Evolutionary conservation across 768 basidiomycete genomes (phyloP).

Genomic region (Podaxis sp.): DNA sequence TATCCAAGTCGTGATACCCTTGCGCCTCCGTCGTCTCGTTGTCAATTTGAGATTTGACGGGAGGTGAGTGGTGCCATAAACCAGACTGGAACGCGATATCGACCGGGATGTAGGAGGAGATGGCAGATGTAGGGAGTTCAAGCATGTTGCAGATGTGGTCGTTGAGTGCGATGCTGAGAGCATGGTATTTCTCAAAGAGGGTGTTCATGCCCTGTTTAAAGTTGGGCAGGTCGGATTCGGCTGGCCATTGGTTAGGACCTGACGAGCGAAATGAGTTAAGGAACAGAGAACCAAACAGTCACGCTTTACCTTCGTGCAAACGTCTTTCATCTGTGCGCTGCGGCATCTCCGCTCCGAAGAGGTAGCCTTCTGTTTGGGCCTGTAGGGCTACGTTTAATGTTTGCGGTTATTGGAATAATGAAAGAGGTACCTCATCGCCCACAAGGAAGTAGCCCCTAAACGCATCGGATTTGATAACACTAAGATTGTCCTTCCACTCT

Average conservation of each 20-base stretch:
- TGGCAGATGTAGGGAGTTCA: conserved; percentile 1
- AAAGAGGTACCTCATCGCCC: not conserved
- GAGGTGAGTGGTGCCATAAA: conserved; percentile 1
- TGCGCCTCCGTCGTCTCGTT: not conserved
- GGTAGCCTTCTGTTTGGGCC: conserved; percentile 1
- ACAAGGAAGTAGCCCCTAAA: conserved; percentile 6
- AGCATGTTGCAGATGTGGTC: conserved; percentile 4
- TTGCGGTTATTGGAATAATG: not conserved
- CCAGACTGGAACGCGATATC: not conserved
- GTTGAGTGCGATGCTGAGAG: not conserved
- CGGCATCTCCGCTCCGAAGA: not conserved
- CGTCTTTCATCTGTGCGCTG: not conserved
- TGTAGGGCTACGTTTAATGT: not conserved
- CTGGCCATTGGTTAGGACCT: conserved; percentile 10
- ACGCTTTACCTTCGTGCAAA: not conserved
- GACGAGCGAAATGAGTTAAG: not conserved
- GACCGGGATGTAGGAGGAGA: not conserved
- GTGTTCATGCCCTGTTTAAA: not conserved
- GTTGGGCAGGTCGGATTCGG: not conserved
- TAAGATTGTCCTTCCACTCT: not conserved
- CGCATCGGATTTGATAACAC: not conserved
- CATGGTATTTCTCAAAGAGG: not conserved
- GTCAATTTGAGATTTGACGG: not conserved
- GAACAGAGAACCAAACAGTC: not conserved
- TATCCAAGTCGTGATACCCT: conserved; percentile 4